Conservation (phyloP, 2,329 filamentous ascomycete genomes). For the Dendryphion nanum region DNA sequence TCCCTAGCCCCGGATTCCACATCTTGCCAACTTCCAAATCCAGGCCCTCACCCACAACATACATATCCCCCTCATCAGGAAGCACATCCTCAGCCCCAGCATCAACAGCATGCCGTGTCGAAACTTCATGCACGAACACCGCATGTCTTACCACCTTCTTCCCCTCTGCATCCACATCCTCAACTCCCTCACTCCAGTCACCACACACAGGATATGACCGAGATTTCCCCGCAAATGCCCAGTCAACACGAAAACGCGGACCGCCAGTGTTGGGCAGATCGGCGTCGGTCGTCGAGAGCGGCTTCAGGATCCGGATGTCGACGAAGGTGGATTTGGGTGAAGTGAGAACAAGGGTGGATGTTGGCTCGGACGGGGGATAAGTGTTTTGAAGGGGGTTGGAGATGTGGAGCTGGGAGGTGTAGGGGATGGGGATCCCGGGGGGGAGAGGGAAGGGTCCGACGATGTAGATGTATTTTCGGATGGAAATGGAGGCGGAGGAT, state of each 20-base stretch:
- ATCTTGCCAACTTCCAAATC: slow-evolving; percentile 58
- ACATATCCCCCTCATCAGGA: slow-evolving; percentile 59
- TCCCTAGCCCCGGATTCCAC: slow-evolving; percentile 56
- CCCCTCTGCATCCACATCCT: background rate
- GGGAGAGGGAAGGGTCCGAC: slow-evolving; percentile 40
- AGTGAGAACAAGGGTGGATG: slow-evolving; percentile 64
- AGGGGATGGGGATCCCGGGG: slow-evolving; percentile 21
- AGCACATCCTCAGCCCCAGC: slow-evolving; percentile 22
- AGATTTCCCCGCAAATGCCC: slow-evolving; percentile 61
- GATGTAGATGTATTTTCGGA: slow-evolving; percentile 61
- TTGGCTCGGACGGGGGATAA: slow-evolving; percentile 50
- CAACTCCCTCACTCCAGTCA: background rate
- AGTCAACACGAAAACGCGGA: slow-evolving; percentile 52
- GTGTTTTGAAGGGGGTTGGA: slow-evolving; percentile 25
- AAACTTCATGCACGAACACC: slow-evolving; percentile 60
- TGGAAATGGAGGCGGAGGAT: slow-evolving; percentile 46
- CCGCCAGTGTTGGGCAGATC: slow-evolving; percentile 20
- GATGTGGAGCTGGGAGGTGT: slow-evolving; percentile 23
- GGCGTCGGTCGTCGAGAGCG: slow-evolving; percentile 6
- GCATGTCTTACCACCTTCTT: slow-evolving; percentile 22
- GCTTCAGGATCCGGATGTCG: slow-evolving; percentile 57
- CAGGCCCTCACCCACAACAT: slow-evolving; percentile 28
- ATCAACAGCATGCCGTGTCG: slow-evolving; percentile 47
- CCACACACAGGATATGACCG: slow-evolving; percentile 3
- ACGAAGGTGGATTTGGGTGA: slow-evolving; percentile 58